Conservation (phyloP, 139 green algal species). For the Trebouxia sp. region DNA sequence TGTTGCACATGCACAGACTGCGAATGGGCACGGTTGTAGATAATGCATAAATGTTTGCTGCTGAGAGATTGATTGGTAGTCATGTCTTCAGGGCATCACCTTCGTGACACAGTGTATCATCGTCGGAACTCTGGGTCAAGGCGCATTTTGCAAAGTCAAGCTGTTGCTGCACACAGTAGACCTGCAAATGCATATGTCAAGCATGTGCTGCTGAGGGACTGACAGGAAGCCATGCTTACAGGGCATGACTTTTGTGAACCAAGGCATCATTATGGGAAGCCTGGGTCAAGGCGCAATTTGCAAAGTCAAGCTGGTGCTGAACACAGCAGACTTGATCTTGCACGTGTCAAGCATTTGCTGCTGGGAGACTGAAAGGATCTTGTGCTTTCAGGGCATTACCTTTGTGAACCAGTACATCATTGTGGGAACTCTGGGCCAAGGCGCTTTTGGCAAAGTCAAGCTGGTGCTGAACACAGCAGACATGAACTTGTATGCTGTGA, state of each 20-base stretch:
- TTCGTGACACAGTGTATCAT: constrained; percentile 87
- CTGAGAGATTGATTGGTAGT: background rate
- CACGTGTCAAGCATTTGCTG: background rate
- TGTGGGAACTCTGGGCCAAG: constrained; percentile 78
- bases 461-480: constrained; percentile 85
- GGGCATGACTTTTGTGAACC: constrained; percentile 70
- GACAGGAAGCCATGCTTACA: too few relatives aligned
- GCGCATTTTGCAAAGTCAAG: constrained; percentile 84
- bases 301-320: constrained; percentile 30
- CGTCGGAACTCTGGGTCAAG: constrained; percentile 77
- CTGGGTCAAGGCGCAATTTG: constrained; percentile 73
- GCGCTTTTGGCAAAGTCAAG: constrained; percentile 85
- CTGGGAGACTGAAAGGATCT: background rate
- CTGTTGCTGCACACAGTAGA: constrained; percentile 84
- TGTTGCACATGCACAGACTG: too few relatives aligned
- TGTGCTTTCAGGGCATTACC: constrained; percentile 48
- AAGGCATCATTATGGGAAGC: constrained; percentile 84
- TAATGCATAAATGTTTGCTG: too few relatives aligned
- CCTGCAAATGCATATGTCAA: constrained; percentile 75
- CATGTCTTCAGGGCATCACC: constrained; percentile 2
- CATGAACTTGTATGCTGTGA: constrained; percentile 80
- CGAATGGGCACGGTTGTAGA: too few relatives aligned
- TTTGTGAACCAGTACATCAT: constrained; percentile 87
- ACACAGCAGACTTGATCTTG: too few relatives aligned
- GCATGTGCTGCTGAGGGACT: too few relatives aligned